These are phyloP conservation scores for Candolleomyces aberdarensis DNA, from an alignment of 768 basidiomycete species.

Conservation along the genomic window DNA sequence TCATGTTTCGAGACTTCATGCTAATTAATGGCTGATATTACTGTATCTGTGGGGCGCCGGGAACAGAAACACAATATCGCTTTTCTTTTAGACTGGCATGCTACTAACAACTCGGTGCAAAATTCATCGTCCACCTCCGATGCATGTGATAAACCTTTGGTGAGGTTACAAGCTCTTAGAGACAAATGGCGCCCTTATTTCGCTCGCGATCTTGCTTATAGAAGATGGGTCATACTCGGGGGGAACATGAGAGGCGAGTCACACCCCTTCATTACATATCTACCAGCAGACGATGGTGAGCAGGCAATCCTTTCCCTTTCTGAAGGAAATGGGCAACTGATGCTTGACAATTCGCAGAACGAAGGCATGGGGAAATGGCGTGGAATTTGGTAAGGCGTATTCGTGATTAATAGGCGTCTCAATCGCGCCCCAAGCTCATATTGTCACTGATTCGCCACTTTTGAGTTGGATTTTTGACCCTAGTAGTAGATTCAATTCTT, in stretches of 20 bases:
- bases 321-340: too few species aligned
- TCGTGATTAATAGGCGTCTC: too few species aligned
- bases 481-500: too few species aligned
- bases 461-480: too few species aligned
- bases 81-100: background rate
- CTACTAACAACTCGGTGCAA: background rate
- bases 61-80: background rate
- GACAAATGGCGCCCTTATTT: background rate
- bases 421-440: too few species aligned
- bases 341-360: too few species aligned
- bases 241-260: background rate
- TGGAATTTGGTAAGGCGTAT: too few species aligned
- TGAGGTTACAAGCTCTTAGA: background rate
- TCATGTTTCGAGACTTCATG: background rate
- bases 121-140: background rate
- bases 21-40: background rate
- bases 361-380: too few species aligned
- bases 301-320: too few species aligned
- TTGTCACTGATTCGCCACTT: too few species aligned
- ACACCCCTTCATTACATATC: background rate
- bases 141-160: background rate
- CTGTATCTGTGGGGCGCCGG: background rate
- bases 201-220: background rate
- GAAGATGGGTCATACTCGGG: background rate
- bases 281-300: background rate